Evolutionary conservation across 441 rosid species (phyloP).

Genomic region (Adansonia rubrostipa): DNA sequence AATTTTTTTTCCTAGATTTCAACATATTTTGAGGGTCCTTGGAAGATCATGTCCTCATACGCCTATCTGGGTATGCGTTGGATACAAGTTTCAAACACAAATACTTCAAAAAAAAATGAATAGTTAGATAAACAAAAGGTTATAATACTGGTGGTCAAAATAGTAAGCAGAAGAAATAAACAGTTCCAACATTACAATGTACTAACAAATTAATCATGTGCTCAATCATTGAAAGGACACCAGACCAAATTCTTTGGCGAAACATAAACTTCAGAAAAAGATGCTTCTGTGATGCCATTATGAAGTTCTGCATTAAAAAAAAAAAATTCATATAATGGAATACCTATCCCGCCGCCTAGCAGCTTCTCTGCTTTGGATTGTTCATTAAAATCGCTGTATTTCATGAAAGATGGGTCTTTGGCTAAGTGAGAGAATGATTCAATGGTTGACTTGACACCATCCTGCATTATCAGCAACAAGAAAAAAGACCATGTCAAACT

Average conservation of each 20-base stretch:
- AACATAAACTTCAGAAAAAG: constrained; percentile 27
- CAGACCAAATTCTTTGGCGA: neutral
- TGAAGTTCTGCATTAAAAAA: constrained; percentile 22
- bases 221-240: constrained; percentile 3
- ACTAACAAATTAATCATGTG: neutral
- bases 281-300: constrained; percentile 11
- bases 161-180: constrained; percentile 10
- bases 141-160: neutral
- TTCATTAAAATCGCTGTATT: constrained; percentile 38
- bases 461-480: constrained; percentile 57
- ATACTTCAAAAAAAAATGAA: no score
- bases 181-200: neutral
- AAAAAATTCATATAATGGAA: constrained; percentile 22
- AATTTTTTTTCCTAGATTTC: no score
- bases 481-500: constrained; percentile 18
- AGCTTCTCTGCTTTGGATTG: constrained; percentile 74
- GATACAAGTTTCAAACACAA: no score
- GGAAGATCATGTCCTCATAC: no score
- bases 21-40: no score
- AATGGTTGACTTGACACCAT: constrained; percentile 70
- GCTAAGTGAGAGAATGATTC: constrained; percentile 66
- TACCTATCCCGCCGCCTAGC: constrained; percentile 90
- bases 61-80: no score
- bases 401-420: constrained; percentile 45
- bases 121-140: no score